Base-by-base conservation (phyloP, 2,329 filamentous ascomycete species). In the Eurotiales sp. region DNA sequence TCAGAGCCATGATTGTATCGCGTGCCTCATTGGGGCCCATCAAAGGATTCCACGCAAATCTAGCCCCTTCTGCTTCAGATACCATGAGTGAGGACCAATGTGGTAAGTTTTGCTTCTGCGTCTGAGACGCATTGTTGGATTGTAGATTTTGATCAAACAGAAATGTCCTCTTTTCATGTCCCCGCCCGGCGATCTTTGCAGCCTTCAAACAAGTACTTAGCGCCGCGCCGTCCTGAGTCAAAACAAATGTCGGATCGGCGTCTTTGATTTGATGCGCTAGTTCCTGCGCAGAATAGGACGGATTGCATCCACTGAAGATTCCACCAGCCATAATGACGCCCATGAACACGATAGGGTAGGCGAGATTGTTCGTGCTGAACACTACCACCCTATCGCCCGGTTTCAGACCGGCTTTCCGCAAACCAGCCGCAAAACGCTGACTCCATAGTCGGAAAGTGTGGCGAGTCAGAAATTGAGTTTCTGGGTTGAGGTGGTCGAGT, bases 281-380 rank as follows among this genome's bases (percentile, higher is more conserved):
- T 67, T 93, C 88, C 17, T 86, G 74, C 0, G 81, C 73, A 0
- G 88, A 83, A 58, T 83, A 90, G 4, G 76, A 77, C 0, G 86
- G 86, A 55, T 89, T 90, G 1, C 86, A 86, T 22, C 87, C 88
- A 0, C 84, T 87, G 71, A 92, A 92, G 49, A 92, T 73, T 1
- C 86, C 87, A 3, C 87, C 87, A 0, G 88, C 86, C 82, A 90
- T 90, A 46, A 90, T 75, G 17, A 87, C 76, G 14, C 88, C 88
- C 67, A 90, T 76, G 49, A 91, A 81, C 1, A 88, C 73, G 0
- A 81, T 74, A 0, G 88, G 85, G 63, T 85, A 88, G 71, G 86
- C 88, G 12, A 92, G 67, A 58, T 80, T 84, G 68, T 91, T 92
- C 19, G 83, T 80, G 0, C 85, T 85, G 68, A 86, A 91, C 17